Conservation (phyloP, 352 stramenopile species). For the Phytopythium boreale region DNA sequence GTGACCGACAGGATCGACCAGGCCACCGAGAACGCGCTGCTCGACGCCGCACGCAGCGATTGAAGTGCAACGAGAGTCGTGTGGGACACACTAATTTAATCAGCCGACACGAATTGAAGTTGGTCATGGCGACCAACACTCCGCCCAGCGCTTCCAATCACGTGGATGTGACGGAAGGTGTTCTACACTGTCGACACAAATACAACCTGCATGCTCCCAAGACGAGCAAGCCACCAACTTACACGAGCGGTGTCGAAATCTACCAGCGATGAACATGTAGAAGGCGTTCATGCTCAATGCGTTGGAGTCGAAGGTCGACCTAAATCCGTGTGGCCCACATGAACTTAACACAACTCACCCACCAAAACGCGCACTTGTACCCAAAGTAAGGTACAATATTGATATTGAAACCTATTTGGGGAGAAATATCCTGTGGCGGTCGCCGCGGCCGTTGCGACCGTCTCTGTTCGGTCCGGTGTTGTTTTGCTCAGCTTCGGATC, state of each 20-base stretch:
- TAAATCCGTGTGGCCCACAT: neutral
- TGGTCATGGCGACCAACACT: neutral
- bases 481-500: neutral
- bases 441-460: neutral
- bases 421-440: conserved; percentile 6
- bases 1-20: neutral
- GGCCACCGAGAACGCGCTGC: conserved; percentile 5
- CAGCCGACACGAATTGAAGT: neutral
- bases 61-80: neutral
- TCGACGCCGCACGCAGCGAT: neutral
- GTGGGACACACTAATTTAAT: neutral
- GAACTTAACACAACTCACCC: neutral
- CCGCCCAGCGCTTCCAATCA: neutral
- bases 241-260: too few species aligned
- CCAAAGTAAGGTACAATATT: neutral
- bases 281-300: too few species aligned
- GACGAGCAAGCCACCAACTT: too few species aligned
- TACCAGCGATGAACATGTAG: too few species aligned
- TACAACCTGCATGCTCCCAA: too few species aligned
- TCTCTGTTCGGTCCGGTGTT: neutral
- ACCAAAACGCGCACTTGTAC: neutral
- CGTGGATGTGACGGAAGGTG: neutral
- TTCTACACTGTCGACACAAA: too few species aligned
- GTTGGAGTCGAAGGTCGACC: too few species aligned
- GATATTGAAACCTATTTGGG: neutral